Evolutionary conservation across 768 basidiomycete species (phyloP).

Genomic region (Cystobasidium onofrii): DNA sequence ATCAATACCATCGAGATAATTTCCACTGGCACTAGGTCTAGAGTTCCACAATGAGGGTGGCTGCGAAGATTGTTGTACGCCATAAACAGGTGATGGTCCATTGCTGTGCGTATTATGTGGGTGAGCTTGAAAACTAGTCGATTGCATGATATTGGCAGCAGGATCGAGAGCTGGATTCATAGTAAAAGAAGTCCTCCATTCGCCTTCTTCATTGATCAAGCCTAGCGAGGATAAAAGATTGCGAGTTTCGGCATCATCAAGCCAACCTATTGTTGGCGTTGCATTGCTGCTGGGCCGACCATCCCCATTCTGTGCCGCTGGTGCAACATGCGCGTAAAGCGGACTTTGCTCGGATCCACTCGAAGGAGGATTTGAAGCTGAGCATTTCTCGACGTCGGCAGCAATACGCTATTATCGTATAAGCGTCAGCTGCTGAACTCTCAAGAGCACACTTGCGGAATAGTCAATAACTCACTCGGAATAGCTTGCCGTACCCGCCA

Average conservation of each 20-base stretch:
- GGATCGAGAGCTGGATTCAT: background rate
- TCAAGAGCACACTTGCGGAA: too few relatives aligned
- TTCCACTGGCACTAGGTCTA: background rate
- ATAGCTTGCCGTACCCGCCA: background rate
- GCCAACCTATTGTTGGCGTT: background rate
- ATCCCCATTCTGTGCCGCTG: background rate
- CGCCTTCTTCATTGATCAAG: conserved; percentile 12
- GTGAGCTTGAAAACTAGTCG: background rate
- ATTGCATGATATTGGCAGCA: background rate
- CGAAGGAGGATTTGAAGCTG: background rate
- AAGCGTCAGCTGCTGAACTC: too few relatives aligned
- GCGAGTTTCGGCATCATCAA: conserved; percentile 14
- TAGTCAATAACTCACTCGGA: background rate
- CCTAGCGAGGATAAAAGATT: conserved; percentile 3
- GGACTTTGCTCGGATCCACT: background rate
- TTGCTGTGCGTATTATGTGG: background rate
- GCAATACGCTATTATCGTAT: conserved; percentile 13
- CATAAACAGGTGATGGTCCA: background rate
- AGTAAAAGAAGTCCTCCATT: background rate
- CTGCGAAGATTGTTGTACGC: background rate
- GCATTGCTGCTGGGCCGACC: background rate
- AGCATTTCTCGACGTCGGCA: background rate
- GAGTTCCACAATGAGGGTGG: background rate
- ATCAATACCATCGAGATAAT: background rate
- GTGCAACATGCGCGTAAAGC: background rate